Conservation (phyloP, 1,284 basidiomycete genomes). For the Polyporus tsugae region DNA sequence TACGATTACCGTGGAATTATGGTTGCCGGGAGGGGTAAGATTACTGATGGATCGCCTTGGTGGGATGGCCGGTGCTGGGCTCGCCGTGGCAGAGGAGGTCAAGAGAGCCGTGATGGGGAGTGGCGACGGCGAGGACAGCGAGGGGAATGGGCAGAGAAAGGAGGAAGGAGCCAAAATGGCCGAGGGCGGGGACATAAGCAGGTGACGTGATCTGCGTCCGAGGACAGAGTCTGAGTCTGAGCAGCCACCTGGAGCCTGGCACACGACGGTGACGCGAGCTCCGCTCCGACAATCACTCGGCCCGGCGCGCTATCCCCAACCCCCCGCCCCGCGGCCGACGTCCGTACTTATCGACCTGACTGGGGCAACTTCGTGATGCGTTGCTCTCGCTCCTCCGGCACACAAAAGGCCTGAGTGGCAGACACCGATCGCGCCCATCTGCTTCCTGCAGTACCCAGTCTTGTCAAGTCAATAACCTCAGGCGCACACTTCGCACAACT, state of each 20-base stretch:
- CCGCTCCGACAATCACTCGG: neutral
- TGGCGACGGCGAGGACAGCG: conserved; percentile 17
- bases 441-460: neutral
- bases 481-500: conserved; percentile 14
- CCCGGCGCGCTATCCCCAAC: neutral
- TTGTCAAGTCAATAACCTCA: neutral
- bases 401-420: neutral
- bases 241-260: neutral
- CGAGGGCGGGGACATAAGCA: conserved; percentile 18
- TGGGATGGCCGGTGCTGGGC: conserved; percentile 16
- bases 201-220: conserved; percentile 27
- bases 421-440: neutral
- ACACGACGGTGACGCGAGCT: conserved; percentile 1
- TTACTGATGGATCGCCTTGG: conserved; percentile 18
- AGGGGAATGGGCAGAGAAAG: conserved; percentile 11
- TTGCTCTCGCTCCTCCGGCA: neutral
- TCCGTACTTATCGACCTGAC: neutral
- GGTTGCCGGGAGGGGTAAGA: conserved; percentile 17
- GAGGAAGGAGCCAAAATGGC: conserved; percentile 22
- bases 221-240: neutral
- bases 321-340: neutral
- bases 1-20: conserved; percentile 26
- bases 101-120: conserved; percentile 14
- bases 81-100: conserved; percentile 15
- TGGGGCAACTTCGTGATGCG: neutral